Percentiles rank a stretch among this genome's conserved stretches.
phyloP scores from a whole-genome alignment of 2,329 filamentous ascomycete species.

The Fusarium euwallaceae region DNA sequence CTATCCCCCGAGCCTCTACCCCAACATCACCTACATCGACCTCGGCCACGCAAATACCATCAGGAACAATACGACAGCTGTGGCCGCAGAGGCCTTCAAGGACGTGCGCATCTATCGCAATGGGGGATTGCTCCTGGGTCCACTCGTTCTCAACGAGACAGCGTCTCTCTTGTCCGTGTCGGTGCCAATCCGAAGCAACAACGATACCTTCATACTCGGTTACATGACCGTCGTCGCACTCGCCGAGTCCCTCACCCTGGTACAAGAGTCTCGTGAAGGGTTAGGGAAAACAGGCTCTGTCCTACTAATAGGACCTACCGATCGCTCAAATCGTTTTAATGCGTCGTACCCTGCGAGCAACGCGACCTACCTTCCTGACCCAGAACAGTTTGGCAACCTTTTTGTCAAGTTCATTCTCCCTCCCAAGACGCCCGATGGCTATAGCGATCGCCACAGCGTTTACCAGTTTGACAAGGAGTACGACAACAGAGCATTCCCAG shows the following conservation, averaged over 20 bases:
- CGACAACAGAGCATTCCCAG: conserved; percentile 67
- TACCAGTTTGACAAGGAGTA: conserved; percentile 52
- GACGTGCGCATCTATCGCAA: conserved; percentile 63
- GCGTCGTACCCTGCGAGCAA: conserved; percentile 60
- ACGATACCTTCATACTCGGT: conserved; percentile 75
- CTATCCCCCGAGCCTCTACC: conserved; percentile 80
- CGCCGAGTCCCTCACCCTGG: conserved; percentile 71
- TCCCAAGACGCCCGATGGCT: conserved; percentile 57
- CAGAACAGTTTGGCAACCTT: conserved; percentile 56
- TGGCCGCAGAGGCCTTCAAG: conserved; percentile 63
- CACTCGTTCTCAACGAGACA: conserved; percentile 77
- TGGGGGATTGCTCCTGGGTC: conserved; percentile 79
- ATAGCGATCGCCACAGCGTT: conserved; percentile 61
- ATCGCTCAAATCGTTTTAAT: conserved; percentile 75
- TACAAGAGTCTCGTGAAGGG: conserved; percentile 75
- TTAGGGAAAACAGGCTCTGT: conserved; percentile 78
- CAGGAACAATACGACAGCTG: conserved; percentile 57
- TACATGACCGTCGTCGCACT: conserved; percentile 87
- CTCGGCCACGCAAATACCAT: conserved; percentile 57
- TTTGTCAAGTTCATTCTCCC: conserved; percentile 73
- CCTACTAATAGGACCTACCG: conserved; percentile 77
- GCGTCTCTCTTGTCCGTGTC: conserved; percentile 86
- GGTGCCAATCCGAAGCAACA: conserved; percentile 78
- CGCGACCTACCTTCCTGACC: conserved; percentile 56
- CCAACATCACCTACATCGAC: conserved; percentile 78